Percentiles rank a stretch among this genome's conserved stretches.
Conservation (phyloP, 2,329 filamentous ascomycete genomes). For the Aureobasidium sp. region DNA sequence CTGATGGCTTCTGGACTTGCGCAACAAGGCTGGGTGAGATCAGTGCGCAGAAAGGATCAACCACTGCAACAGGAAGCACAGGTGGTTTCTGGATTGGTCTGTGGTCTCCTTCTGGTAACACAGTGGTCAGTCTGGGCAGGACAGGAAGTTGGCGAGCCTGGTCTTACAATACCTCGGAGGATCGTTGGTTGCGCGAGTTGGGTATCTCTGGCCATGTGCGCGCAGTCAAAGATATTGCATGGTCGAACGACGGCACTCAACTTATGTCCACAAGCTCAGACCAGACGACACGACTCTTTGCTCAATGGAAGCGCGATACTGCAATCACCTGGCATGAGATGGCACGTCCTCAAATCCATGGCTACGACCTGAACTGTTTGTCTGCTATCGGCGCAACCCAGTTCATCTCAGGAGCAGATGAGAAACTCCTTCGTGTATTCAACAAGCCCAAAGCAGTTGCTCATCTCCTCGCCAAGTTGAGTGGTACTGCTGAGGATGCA, state of each 20-base stretch:
- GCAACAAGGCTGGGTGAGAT: slow-evolving; percentile 83
- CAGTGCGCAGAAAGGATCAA: slow-evolving; percentile 88
- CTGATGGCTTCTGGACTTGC: slow-evolving; percentile 81
- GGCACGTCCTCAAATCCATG: slow-evolving; percentile 91
- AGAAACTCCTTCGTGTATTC: slow-evolving; percentile 96
- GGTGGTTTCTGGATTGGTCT: slow-evolving; percentile 95
- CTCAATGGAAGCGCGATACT: slow-evolving; percentile 58
- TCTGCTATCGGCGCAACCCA: slow-evolving; percentile 63
- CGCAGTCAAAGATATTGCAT: slow-evolving; percentile 73
- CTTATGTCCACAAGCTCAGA: slow-evolving; percentile 83
- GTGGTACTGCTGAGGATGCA: slow-evolving; percentile 8
- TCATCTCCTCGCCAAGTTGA: slow-evolving; percentile 48
- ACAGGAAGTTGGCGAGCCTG: slow-evolving; percentile 92
- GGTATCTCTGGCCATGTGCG: slow-evolving; percentile 79
- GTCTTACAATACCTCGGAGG: slow-evolving; percentile 54
- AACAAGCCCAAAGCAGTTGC: slow-evolving; percentile 80
- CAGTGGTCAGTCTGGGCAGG: slow-evolving; percentile 74
- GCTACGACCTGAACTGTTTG: slow-evolving; percentile 95
- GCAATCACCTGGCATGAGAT: slow-evolving; percentile 83
- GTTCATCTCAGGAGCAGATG: slow-evolving; percentile 92
- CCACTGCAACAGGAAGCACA: slow-evolving; percentile 89
- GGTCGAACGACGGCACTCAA: slow-evolving; percentile 76
- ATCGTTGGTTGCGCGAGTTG: slow-evolving; percentile 68
- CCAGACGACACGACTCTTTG: slow-evolving; percentile 85
- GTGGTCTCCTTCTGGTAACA: slow-evolving; percentile 72